Conservation (phyloP, 2,329 filamentous ascomycete species). For the Metarhizium humberi region DNA sequence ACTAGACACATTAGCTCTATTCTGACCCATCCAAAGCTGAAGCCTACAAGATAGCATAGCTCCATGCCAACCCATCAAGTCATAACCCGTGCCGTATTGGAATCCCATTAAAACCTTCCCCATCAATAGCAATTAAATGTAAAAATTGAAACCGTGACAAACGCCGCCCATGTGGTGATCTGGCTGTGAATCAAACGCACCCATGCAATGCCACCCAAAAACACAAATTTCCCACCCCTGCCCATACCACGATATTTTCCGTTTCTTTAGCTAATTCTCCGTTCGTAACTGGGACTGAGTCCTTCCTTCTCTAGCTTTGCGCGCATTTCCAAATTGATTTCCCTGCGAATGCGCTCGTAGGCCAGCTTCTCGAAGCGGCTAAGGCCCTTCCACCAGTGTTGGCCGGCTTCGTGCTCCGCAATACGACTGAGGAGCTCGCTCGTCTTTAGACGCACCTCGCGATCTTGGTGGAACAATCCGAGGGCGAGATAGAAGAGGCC, state of each 20-base stretch:
- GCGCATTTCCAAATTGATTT: conserved; percentile 43
- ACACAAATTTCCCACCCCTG: neutral
- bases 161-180: neutral
- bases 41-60: neutral
- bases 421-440: conserved; percentile 76
- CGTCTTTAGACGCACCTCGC: conserved; percentile 67
- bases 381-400: conserved; percentile 84
- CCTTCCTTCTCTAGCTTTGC: conserved; percentile 36
- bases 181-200: neutral
- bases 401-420: conserved; percentile 76
- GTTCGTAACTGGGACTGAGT: conserved; percentile 30
- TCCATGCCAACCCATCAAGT: neutral
- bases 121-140: neutral
- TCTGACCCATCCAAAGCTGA: neutral
- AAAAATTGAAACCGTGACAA: neutral
- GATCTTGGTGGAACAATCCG: conserved; percentile 83
- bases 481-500: conserved; percentile 87
- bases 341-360: conserved; percentile 69
- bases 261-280: conserved; percentile 36
- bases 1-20: neutral
- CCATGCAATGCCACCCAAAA: neutral
- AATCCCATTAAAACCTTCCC: neutral
- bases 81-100: neutral
- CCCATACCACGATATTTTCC: neutral
- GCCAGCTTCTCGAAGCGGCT: conserved; percentile 84